Evolutionary conservation across 2,329 filamentous ascomycete genomes (phyloP), one percentile per base, ranked within the genome.

Genomic region (Diaporthe vaccinii): DNA sequence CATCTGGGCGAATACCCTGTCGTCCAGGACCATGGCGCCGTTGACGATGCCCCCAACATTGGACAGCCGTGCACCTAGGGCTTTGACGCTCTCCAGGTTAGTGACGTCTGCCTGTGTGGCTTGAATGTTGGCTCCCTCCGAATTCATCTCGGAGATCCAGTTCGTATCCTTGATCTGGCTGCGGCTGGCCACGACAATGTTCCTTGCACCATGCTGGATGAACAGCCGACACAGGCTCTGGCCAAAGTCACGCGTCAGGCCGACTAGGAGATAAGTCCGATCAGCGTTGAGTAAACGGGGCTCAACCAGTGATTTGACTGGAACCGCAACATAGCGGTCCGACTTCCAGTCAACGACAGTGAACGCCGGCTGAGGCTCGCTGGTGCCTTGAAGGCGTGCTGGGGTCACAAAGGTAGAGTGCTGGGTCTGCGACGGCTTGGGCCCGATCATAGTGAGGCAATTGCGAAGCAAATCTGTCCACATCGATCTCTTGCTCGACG

Each of bases 21-120:
- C 86, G 7, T 87, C 84, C 3, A 87, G 82, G 3, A 87, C 83
- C 85, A 87, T 87, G 71, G 85, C 85, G 9, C 85, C 86, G 76
- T 87, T 86, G 75, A 86, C 80, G 8, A 87, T 77, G 22, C 85
- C 86, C 3, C 79, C 85, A 0, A 86, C 80, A 0, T 80, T 80
- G 0, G 84, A 83, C 77, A 82, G 78, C 0, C 73, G 77, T 0
- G 49, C 7, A 57, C 79, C 82, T 39, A 86, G 80, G 0, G 73
- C 74, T 2, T 44, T 34, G 1, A 87, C 83, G 20, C 78, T 79
- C 0, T 78, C 78, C 0, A 81, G 28, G 25, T 78, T 71, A 0
- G 81, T 82, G 0, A 83, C 82, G 59, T 84, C 82, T 7, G 82
- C 70, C 0, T 71, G 8, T 67, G 78, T 77, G 10, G 83, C 80